Conservation (phyloP, 805 yeast species). For the Candida khao-thaluensis region DNA sequence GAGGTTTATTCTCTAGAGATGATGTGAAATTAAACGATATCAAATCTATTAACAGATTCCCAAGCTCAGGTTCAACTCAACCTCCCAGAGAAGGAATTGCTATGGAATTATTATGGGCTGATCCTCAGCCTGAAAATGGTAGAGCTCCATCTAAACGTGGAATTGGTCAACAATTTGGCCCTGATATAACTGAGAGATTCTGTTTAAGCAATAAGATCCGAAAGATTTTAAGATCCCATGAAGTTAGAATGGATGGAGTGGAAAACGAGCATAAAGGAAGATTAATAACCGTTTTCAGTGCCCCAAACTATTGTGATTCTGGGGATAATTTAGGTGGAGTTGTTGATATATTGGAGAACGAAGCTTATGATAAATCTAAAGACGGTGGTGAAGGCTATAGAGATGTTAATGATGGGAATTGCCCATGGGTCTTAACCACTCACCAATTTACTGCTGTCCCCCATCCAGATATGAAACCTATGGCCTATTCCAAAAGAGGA, state of each 20-base stretch:
- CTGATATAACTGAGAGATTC: constrained; percentile 84
- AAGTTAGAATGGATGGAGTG: constrained; percentile 89
- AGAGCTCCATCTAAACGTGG: constrained; percentile 91
- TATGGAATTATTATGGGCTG: constrained; percentile 98
- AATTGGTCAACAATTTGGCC: constrained; percentile 94
- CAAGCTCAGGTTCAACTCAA: constrained; percentile 51
- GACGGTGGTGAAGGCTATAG: constrained; percentile 45
- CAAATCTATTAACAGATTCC: constrained; percentile 66
- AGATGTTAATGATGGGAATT: constrained; percentile 33
- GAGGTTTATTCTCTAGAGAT: constrained; percentile 86
- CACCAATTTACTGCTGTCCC: constrained; percentile 75
- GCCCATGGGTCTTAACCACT: constrained; percentile 50
- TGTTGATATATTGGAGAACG: constrained; percentile 60
- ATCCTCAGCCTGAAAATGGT: constrained; percentile 80
- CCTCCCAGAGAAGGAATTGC: constrained; percentile 91
- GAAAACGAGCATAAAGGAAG: constrained; percentile 84
- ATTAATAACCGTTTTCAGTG: constrained; percentile 92
- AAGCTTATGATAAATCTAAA: constrained; percentile 44
- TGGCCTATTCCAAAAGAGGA: constrained; percentile 71
- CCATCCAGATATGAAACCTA: constrained; percentile 90
- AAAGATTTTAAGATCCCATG: constrained; percentile 90
- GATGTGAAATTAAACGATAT: constrained; percentile 71
- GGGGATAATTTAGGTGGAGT: constrained; percentile 91
- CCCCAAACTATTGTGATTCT: constrained; percentile 95
- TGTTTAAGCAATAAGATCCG: constrained; percentile 68